These are phyloP conservation scores for Beta corolliflora DNA, from an alignment of 179 eudicot genomes.

Conservation along the genomic window DNA sequence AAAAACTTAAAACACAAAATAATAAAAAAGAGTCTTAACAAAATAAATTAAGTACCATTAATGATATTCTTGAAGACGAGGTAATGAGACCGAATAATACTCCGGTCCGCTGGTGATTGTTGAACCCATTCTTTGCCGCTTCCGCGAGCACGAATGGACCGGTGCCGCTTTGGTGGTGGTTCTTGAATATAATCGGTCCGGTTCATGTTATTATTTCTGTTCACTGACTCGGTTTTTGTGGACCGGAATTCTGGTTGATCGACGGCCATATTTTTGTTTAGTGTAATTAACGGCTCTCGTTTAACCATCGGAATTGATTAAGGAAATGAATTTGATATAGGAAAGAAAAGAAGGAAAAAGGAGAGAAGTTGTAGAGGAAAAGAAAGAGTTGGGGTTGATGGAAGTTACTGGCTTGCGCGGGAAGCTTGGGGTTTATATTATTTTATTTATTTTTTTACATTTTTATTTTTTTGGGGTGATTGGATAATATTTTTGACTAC, in stretches of 20 bases:
- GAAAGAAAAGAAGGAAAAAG: background rate
- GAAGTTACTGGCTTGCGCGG: background rate
- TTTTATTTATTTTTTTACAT: background rate
- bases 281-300: constrained; percentile 19
- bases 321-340: background rate
- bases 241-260: constrained; percentile 20
- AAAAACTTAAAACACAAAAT: background rate
- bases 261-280: background rate
- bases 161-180: constrained; percentile 8
- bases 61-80: constrained; percentile 4
- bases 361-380: no score
- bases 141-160: background rate
- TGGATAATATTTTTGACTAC: no score
- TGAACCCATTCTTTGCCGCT: background rate
- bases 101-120: background rate
- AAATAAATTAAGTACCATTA: background rate
- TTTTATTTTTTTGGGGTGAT: no score
- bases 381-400: background rate
- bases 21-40: no score
- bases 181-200: background rate
- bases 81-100: constrained; percentile 25
- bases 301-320: background rate
- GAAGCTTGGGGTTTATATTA: background rate
- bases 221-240: background rate
- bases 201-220: background rate